Evolutionary conservation across 306 rosid genomes (phyloP).

Genomic region (Psophocarpus tetragonolobus): DNA sequence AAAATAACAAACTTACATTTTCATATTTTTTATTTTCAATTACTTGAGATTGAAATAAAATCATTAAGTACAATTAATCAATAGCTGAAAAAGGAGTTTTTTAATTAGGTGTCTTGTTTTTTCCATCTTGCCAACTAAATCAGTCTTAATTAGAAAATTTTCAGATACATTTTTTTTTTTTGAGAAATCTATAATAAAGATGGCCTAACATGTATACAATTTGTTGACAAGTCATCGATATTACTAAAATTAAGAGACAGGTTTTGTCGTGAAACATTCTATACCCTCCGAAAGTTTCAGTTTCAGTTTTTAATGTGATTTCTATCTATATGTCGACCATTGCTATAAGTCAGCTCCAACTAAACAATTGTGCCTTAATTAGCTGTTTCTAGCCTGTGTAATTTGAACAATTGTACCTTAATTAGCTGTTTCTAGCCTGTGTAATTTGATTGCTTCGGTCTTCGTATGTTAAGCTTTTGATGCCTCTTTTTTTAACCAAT

Average conservation of each 20-base stretch:
- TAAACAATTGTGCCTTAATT: not conserved
- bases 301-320: not conserved
- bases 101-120: no score
- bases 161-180: no score
- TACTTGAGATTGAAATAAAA: no score
- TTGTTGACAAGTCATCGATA: not conserved
- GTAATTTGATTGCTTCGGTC: not conserved
- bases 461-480: not conserved
- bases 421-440: not conserved
- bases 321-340: not conserved
- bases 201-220: not conserved
- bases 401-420: not conserved
- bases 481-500: not conserved
- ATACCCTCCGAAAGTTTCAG: not conserved
- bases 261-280: not conserved
- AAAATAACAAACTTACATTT: no score
- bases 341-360: not conserved
- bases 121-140: no score
- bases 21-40: no score
- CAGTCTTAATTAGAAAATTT: no score
- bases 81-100: no score
- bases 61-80: no score
- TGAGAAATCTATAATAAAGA: no score
- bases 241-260: not conserved
- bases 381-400: not conserved